Percentiles rank a stretch among this genome's conserved stretches.
phyloP scores from a whole-genome alignment of 2,329 filamentous ascomycete species.

The Trichothecium roseum region DNA sequence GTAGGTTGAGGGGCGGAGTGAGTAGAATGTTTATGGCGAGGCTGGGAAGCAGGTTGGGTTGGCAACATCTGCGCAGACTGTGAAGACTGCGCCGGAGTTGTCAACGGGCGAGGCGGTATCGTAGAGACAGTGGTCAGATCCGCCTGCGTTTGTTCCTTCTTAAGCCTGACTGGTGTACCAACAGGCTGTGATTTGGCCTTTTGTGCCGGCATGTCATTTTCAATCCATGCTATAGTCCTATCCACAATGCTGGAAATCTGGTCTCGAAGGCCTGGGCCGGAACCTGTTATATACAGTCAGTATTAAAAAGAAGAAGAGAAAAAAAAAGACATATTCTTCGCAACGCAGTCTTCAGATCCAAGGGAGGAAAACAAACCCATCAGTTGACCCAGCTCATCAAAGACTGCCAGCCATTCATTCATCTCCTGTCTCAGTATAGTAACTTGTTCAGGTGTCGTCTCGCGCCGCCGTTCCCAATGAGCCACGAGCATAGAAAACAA shows the following conservation, averaged over 20 bases:
- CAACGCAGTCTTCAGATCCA: not conserved
- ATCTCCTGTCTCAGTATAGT: slow-evolving; percentile 54
- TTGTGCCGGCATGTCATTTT: slow-evolving; percentile 34
- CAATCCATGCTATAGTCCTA: slow-evolving; percentile 41
- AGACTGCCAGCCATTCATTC: slow-evolving; percentile 56
- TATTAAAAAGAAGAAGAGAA: too few relatives aligned
- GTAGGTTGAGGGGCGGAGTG: not conserved
- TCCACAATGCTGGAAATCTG: slow-evolving; percentile 39
- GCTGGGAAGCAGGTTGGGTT: not conserved
- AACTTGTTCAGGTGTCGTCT: slow-evolving; percentile 48
- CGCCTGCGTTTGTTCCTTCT: not conserved
- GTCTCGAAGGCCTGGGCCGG: slow-evolving; percentile 29
- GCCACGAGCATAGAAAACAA: slow-evolving; percentile 64
- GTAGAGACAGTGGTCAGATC: not conserved
- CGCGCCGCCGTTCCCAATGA: slow-evolving; percentile 55
- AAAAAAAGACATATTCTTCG: slow-evolving; percentile 8
- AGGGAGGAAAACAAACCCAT: slow-evolving; percentile 41
- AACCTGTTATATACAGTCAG: too few relatives aligned
- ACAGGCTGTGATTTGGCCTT: slow-evolving; percentile 10
- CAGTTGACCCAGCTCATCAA: slow-evolving; percentile 56
- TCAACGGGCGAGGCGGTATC: not conserved
- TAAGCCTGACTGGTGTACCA: slow-evolving; percentile 2
- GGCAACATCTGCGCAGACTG: not conserved
- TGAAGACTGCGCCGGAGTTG: not conserved
- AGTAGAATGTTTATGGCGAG: not conserved